A percentile compares a stretch with the other conserved stretches of the same genome.
Evolutionary conservation across 169 alveolate species (phyloP).

Genomic region (Plasmodium falciparum): DNA sequence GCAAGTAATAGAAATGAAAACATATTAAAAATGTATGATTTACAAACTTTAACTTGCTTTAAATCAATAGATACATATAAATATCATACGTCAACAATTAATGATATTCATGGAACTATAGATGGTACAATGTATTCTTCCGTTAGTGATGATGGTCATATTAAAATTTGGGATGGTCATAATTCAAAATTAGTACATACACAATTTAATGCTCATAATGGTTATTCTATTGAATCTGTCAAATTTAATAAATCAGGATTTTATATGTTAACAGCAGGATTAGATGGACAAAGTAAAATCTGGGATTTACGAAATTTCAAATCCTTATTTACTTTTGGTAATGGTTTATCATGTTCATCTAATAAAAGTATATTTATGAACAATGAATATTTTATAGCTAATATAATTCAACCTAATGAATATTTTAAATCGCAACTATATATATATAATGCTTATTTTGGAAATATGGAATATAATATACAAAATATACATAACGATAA

Average conservation of each 20-base stretch:
- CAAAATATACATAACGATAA: constrained; percentile 62
- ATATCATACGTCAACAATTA: constrained; percentile 37
- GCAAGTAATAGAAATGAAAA: constrained; percentile 82
- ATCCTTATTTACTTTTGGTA: constrained; percentile 48
- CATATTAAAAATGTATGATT: constrained; percentile 80
- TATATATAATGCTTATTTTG: constrained; percentile 61
- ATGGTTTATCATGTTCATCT: constrained; percentile 60
- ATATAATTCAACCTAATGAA: constrained; percentile 47
- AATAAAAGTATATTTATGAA: constrained; percentile 71
- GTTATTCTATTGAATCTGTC: constrained; percentile 79
- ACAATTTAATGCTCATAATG: constrained; percentile 75
- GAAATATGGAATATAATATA: constrained; percentile 42
- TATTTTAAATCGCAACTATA: constrained; percentile 25
- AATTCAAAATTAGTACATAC: constrained; percentile 78
- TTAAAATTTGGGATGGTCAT: constrained; percentile 84
- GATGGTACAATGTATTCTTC: constrained; percentile 51
- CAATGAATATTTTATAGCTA: constrained; percentile 41
- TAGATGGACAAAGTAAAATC: constrained; percentile 83
- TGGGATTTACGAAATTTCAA: constrained; percentile 80
- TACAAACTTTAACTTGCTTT: constrained; percentile 80
- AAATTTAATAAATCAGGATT: constrained; percentile 74
- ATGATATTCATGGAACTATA: constrained; percentile 51
- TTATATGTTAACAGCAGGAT: constrained; percentile 82
- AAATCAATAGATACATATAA: constrained; percentile 12
- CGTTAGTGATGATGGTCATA: constrained; percentile 35